Conservation (phyloP, 768 basidiomycete genomes). For the Macrolepiota dolichaula region DNA sequence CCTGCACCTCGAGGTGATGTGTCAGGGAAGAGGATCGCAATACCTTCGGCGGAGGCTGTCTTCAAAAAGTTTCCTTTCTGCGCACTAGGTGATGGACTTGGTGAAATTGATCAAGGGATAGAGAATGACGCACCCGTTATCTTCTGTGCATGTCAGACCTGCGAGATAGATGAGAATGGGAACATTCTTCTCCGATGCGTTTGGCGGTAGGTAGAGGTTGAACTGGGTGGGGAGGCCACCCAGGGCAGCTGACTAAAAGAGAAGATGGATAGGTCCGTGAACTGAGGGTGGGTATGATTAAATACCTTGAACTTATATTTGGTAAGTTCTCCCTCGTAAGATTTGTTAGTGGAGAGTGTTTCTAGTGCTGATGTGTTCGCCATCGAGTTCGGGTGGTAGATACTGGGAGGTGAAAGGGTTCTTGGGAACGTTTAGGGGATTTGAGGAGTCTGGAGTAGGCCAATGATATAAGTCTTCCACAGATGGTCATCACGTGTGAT, state of each 20-base stretch:
- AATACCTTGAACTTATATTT: slow-evolving; percentile 84
- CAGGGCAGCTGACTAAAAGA: slow-evolving; percentile 60
- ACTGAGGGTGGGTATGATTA: background rate
- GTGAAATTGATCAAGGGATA: background rate
- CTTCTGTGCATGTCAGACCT: slow-evolving; percentile 88
- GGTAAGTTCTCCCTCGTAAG: slow-evolving; percentile 73
- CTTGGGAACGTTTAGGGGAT: slow-evolving; percentile 10
- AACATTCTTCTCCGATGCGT: slow-evolving; percentile 46
- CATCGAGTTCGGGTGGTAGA: background rate
- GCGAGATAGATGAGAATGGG: slow-evolving; percentile 83
- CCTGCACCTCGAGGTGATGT: slow-evolving; percentile 93
- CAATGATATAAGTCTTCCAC: slow-evolving; percentile 11
- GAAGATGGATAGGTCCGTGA: background rate
- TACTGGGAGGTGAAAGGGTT: background rate
- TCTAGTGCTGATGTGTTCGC: slow-evolving; percentile 37
- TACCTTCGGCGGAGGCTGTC: slow-evolving; percentile 80
- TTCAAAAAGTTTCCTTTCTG: slow-evolving; percentile 92
- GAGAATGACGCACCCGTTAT: slow-evolving; percentile 68
- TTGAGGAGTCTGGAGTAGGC: background rate
- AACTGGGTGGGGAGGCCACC: slow-evolving; percentile 73
- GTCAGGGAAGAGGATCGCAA: slow-evolving; percentile 93
- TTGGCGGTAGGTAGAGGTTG: slow-evolving; percentile 84
- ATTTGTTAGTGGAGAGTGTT: slow-evolving; percentile 71
- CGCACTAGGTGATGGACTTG: slow-evolving; percentile 45
- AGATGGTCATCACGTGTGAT: slow-evolving; percentile 10